These are phyloP conservation scores for Trichosporon coremiiforme DNA, from an alignment of 1,284 basidiomycete species.

Conservation along the genomic window DNA sequence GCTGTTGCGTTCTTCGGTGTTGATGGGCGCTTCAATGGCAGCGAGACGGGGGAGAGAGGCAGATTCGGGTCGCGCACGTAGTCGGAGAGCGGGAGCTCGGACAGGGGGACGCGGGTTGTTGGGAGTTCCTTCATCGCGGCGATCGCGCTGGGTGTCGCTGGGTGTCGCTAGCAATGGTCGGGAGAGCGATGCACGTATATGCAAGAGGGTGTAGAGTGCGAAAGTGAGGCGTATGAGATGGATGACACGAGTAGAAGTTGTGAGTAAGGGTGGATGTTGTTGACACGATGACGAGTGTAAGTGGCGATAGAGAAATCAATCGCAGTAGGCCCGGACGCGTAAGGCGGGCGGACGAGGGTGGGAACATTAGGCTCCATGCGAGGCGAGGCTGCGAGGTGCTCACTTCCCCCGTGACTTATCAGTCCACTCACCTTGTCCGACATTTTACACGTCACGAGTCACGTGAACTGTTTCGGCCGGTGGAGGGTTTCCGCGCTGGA, in stretches of 20 bases:
- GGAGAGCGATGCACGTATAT: background rate
- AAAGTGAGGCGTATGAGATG: background rate
- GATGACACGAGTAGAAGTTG: background rate
- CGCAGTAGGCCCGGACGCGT: background rate
- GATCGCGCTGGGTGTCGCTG: background rate
- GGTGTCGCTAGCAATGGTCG: background rate
- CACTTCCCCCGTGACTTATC: too few relatives aligned
- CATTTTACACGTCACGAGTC: background rate
- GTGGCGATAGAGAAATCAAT: constrained; percentile 10
- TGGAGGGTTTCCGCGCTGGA: background rate
- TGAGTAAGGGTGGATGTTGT: constrained; percentile 2
- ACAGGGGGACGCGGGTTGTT: background rate
- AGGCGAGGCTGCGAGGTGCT: too few relatives aligned
- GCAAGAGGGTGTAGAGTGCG: background rate
- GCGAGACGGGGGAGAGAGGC: constrained; percentile 24
- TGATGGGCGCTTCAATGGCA: constrained; percentile 28
- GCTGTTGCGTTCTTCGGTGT: constrained; percentile 23
- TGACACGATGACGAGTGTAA: background rate
- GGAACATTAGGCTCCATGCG: constrained; percentile 8
- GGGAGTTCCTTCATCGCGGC: background rate
- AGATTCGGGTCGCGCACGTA: constrained; percentile 25
- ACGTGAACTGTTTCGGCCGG: background rate
- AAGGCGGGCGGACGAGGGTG: background rate
- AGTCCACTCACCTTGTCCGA: background rate
- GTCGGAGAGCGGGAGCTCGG: constrained; percentile 28